Percentiles rank a stretch among this genome's conserved stretches.
phyloP scores from a whole-genome alignment of 768 basidiomycete species.

The Rhodotorula kratochvilovae region DNA sequence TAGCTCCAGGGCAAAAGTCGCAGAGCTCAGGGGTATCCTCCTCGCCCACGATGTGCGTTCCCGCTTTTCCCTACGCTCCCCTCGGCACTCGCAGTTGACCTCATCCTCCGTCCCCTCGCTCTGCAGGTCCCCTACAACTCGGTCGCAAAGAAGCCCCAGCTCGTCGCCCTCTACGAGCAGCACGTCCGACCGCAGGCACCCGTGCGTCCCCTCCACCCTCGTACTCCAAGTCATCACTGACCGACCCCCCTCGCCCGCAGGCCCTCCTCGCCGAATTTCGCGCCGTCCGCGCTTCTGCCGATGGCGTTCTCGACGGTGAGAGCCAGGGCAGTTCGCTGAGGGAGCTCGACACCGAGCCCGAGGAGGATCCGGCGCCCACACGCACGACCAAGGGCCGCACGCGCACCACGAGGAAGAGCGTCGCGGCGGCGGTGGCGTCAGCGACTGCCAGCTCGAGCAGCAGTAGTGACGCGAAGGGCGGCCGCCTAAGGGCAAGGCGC shows the following conservation, averaged over 20 bases:
- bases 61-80: background rate
- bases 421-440: background rate
- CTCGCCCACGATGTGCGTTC: constrained; percentile 22
- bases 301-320: constrained; percentile 35
- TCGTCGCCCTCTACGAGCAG: constrained; percentile 17
- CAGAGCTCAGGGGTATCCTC: constrained; percentile 25
- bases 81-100: too few species aligned
- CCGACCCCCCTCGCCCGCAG: background rate
- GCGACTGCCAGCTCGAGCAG: background rate
- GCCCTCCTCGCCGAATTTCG: constrained; percentile 11
- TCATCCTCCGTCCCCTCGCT: too few species aligned
- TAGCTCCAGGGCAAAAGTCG: constrained; percentile 15
- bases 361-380: background rate
- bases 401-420: background rate
- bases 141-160: constrained; percentile 28
- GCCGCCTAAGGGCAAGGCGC: background rate
- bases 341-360: constrained; percentile 28
- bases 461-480: background rate
- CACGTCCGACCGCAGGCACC: constrained; percentile 9
- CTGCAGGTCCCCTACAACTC: constrained; percentile 18
- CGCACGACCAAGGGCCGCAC: background rate
- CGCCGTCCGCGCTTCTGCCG: constrained; percentile 17
- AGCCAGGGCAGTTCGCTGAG: constrained; percentile 12
- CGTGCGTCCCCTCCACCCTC: constrained; percentile 5
- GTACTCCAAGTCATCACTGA: background rate